Evolutionary conservation across 164 flowering plant genomes (phyloP).

Genomic region (Magnolia sinica): DNA sequence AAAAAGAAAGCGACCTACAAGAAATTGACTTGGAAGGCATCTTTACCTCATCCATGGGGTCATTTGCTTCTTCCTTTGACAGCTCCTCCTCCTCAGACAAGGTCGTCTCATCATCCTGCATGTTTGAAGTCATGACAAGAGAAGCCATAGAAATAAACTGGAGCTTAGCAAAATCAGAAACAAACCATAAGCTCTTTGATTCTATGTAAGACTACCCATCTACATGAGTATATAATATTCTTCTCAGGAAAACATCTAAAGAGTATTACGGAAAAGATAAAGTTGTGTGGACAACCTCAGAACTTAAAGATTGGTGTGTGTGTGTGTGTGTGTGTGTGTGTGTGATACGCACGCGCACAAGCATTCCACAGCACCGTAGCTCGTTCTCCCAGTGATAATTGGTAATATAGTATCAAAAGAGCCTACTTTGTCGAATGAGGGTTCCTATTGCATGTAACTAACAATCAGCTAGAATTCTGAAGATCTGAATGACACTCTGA

Average conservation of each 20-base stretch:
- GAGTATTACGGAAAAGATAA: no score
- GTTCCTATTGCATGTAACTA: no score
- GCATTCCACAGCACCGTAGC: no score
- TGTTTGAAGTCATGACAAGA: constrained; percentile 2
- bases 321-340: no score
- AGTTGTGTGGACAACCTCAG: no score
- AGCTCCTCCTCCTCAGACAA: constrained; percentile 85
- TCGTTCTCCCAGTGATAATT: not conserved
- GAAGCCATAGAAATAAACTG: not conserved
- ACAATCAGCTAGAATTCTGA: no score
- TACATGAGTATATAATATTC: no score
- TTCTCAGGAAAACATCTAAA: not conserved
- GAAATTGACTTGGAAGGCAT: not conserved
- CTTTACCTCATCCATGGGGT: constrained; percentile 68
- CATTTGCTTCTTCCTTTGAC: constrained; percentile 61
- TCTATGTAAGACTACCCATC: not conserved
- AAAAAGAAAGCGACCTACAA: not conserved
- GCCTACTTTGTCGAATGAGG: no score
- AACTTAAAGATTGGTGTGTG: no score
- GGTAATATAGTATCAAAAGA: no score
- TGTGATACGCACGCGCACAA: no score
- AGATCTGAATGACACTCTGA: no score
- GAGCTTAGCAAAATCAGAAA: not conserved
- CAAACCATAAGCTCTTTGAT: not conserved
- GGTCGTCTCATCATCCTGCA: constrained; percentile 94